Evolutionary conservation across 495 filamentous ascomycete species (phyloP), one percentile per base, ranked within the genome.

Genomic region (Aspergillus incahuasiensis): DNA sequence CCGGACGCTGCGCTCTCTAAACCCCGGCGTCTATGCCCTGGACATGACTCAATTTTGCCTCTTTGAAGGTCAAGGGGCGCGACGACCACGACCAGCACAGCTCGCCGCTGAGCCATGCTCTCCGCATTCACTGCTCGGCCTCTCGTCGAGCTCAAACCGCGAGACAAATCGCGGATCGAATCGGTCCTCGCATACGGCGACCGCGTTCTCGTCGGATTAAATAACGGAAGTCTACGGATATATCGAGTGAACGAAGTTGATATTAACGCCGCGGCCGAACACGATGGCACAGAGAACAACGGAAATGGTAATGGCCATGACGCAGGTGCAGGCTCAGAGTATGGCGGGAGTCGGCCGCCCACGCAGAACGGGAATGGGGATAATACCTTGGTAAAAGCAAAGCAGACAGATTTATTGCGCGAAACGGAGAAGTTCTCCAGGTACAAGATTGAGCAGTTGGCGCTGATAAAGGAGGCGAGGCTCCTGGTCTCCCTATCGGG

Each of bases 41-140:
- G 60, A 57, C 32, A 63, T 63, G 60, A 61, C 55, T 54, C 48
- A 30, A 43, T 43, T 39, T 22, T 28, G 24, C 25, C 13, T 34
- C 48, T 35, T 28, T 24, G 52, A 52, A 46, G 58, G 48, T 56
- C 52, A 63, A 63, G 56, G 54, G 52, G 51, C 56, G 54, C 61
- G 60, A 59, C 51, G 24, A 48, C 52, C 18, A 55, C 41, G 24
- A 48, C 52, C 18, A 55, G 34, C 28, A 30, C 49, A 62, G 56
- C 57, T 61, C 48, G 56, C 47, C 49, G 49, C 62, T 41, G 57
- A 65, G 51, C 78, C 75, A 98, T 98, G 94, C 85, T 97, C 72
- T 95, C 94, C 75, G 92, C 95, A 70, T 98, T 99, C 75, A 92
- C 86, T 60, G 91, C 94, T 79, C 89, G 89, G 67, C 88, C 95